phyloP scores from a whole-genome alignment of 305 asterid genomes.

The Fraxinus nigra region DNA sequence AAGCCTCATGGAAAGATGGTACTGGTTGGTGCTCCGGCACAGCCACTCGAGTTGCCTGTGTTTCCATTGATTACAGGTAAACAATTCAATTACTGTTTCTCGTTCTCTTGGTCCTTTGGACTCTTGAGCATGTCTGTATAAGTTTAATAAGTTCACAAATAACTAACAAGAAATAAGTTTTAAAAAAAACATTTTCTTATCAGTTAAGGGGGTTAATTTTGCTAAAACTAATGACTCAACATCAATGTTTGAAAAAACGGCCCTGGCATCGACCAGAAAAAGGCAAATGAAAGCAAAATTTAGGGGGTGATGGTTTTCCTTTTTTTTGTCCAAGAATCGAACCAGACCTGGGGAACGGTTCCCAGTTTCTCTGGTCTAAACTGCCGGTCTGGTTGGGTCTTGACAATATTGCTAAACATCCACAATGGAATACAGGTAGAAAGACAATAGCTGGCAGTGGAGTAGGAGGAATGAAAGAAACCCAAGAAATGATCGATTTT shows the following conservation, averaged over 20 bases:
- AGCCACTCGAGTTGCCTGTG: conserved; percentile 49
- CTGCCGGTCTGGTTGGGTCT: neutral
- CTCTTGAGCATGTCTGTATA: neutral
- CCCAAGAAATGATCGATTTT: conserved; percentile 57
- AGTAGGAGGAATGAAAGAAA: conserved; percentile 51
- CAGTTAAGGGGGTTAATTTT: neutral
- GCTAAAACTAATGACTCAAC: no score
- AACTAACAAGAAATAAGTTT: neutral
- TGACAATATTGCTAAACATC: neutral
- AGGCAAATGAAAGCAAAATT: no score
- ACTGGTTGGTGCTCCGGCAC: conserved; percentile 45
- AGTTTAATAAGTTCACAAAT: neutral
- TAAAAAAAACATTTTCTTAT: neutral
- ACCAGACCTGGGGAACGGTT: no score
- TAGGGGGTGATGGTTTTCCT: no score
- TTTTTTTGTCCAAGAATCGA: no score
- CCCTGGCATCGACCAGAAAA: neutral
- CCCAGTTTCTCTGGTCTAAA: neutral
- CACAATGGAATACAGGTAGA: conserved; percentile 34
- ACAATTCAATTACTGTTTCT: neutral
- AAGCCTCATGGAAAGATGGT: conserved; percentile 55
- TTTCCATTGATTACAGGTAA: conserved; percentile 43
- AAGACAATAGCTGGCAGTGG: conserved; percentile 36
- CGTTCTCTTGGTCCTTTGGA: neutral
- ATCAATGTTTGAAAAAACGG: no score